These are phyloP conservation scores for Hyaloscypha hepaticicola DNA, from an alignment of 495 filamentous ascomycete species.

Conservation along the genomic window DNA sequence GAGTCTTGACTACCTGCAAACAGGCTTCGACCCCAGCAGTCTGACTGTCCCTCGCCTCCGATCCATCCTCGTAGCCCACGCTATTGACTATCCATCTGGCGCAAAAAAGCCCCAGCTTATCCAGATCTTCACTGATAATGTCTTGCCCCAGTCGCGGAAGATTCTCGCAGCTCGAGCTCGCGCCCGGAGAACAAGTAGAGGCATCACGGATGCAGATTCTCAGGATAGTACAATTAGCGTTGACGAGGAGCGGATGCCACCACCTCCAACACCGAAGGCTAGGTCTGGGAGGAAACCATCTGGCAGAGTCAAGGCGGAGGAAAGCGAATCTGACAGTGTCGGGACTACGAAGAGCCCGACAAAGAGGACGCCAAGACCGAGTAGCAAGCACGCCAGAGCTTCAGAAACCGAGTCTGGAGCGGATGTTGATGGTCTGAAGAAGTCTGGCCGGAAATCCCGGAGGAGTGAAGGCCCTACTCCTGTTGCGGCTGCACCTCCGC, in stretches of 20 bases:
- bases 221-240: conserved; percentile 38
- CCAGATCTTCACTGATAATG: conserved; percentile 74
- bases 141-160: conserved; percentile 73
- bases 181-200: conserved; percentile 75
- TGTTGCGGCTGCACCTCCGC: conserved; percentile 2
- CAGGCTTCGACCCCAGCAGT: conserved; percentile 77
- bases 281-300: conserved; percentile 48
- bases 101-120: conserved; percentile 90
- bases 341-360: conserved; percentile 43
- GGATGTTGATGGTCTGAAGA: conserved; percentile 50
- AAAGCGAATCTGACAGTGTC: conserved; percentile 42
- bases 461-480: conserved; percentile 39
- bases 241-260: conserved; percentile 44
- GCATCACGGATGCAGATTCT: conserved; percentile 77
- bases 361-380: conserved; percentile 51
- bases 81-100: conserved; percentile 74
- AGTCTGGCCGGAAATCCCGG: conserved; percentile 25
- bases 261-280: conserved; percentile 41
- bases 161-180: conserved; percentile 70
- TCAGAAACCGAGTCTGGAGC: conserved; percentile 36
- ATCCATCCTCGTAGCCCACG: conserved; percentile 83
- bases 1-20: conserved; percentile 74
- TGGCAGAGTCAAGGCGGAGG: conserved; percentile 47
- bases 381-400: conserved; percentile 43
- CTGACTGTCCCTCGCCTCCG: conserved; percentile 85